These are phyloP conservation scores for Solanum chilense DNA, from an alignment of 257 asterid genomes.

Conservation along the genomic window DNA sequence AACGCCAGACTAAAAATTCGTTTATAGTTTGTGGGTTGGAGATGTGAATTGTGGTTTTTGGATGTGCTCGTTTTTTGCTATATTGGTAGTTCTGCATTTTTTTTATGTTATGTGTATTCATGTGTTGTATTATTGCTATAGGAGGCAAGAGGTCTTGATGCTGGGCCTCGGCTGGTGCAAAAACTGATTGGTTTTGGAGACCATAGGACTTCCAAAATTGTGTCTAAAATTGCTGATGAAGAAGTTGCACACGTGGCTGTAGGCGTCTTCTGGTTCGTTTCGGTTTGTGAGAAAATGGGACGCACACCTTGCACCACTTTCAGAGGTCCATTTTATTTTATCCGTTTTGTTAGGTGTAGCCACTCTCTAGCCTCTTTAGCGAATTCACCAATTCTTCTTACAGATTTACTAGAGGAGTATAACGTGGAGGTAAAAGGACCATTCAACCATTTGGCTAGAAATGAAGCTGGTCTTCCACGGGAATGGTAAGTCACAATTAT, in stretches of 20 bases:
- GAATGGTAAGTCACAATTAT: conserved; percentile 41
- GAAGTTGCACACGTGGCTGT: conserved; percentile 95
- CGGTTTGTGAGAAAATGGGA: conserved; percentile 56
- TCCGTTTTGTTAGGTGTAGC: not conserved
- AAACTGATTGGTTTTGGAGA: conserved; percentile 80
- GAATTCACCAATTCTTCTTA: not conserved
- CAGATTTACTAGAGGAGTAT: conserved; percentile 69
- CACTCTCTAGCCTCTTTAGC: not conserved
- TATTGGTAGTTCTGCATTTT: not conserved
- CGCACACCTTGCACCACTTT: conserved; percentile 54
- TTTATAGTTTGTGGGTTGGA: not conserved
- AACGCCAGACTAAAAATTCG: not conserved
- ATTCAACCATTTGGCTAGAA: conserved; percentile 68
- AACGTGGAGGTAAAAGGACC: conserved; percentile 87
- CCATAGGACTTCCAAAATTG: conserved; percentile 69
- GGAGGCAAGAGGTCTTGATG: conserved; percentile 99
- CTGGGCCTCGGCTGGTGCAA: conserved; percentile 91
- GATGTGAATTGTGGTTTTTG: not conserved
- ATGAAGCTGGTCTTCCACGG: conserved; percentile 81
- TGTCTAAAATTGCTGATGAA: conserved; percentile 76
- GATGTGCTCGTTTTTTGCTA: not conserved
- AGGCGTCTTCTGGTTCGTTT: conserved; percentile 82
- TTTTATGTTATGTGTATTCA: not conserved
- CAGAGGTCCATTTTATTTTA: conserved; percentile 31
- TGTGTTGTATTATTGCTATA: conserved; percentile 6